Percentiles rank a stretch among this genome's conserved stretches.
These are phyloP conservation scores for Chondrostereum purpureum DNA, from an alignment of 1,284 basidiomycete genomes.

Conservation along the genomic window DNA sequence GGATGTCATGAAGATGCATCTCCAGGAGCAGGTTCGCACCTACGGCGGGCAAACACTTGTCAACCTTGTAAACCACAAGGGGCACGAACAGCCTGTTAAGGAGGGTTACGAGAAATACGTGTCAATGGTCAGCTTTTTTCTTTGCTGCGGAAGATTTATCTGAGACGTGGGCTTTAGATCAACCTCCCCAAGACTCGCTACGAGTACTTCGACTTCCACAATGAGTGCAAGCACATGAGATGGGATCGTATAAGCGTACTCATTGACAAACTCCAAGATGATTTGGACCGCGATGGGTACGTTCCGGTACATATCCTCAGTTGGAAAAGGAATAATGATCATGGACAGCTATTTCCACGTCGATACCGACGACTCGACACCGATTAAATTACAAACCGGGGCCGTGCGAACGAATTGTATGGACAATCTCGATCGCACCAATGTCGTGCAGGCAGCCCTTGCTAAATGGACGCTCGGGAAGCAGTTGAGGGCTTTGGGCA, in stretches of 20 bases:
- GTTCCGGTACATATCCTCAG: too few relatives aligned
- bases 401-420: constrained; percentile 85
- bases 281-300: constrained; percentile 69
- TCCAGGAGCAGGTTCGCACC: constrained; percentile 65
- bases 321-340: too few relatives aligned
- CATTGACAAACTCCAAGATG: constrained; percentile 72
- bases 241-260: constrained; percentile 90
- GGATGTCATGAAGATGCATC: constrained; percentile 68
- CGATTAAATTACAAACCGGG: constrained; percentile 56
- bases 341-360: constrained; percentile 78
- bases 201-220: constrained; percentile 97
- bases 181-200: constrained; percentile 73
- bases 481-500: constrained; percentile 71
- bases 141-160: constrained; percentile 1
- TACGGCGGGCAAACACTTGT: constrained; percentile 85
- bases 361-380: constrained; percentile 33
- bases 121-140: constrained; percentile 37
- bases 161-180: constrained; percentile 33
- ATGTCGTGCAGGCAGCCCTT: constrained; percentile 88
- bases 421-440: constrained; percentile 96
- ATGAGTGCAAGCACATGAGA: constrained; percentile 91
- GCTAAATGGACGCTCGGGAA: constrained; percentile 80
- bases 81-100: constrained; percentile 92
- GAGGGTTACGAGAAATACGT: constrained; percentile 88
- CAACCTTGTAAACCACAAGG: constrained; percentile 94